Base-by-base conservation (phyloP, 1,139 yeast species). In the Blastobotrys persicus region DNA sequence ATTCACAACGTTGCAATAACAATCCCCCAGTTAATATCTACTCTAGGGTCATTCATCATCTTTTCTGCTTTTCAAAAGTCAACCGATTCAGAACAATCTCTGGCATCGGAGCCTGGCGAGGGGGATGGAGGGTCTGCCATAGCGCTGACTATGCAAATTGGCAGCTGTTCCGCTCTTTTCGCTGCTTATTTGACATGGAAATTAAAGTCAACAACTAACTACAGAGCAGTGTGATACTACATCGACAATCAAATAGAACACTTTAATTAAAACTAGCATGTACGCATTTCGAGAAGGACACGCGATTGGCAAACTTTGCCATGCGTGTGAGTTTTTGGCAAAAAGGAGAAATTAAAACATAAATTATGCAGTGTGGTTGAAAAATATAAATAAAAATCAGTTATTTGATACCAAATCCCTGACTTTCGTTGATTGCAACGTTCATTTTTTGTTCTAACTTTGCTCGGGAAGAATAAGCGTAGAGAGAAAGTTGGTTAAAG, bases 401-500 rank as follows among this genome's bases (percentile, higher is more conserved):
- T 52, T 66, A 85, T 61, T 78, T 81, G 20, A 91, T 74, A 0
- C 92, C 96, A 71, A 89, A 92, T 1, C 96, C 97, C 52, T 88
- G 83, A 54, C 92, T 82, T 63, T 85, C 95, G 46, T 76, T 70
- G 28, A 92, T 77, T 0, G 97, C 96, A 55, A 74, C 63, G 14
- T 70, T 64, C 51, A 92, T 66, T 67, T 87, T 89, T 1, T 64
- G 55, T 42, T 70, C 65, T 53, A 91, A 69, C 57, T 78, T 79
- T 23, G 74, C 79, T 52, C 73, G 72, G 3, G 77, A 63, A 4
- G 67, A 59, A 64, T 91, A 92, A 45, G 80, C 81, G 67, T 82
- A 85, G 5, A 92, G 58, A 48, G 92, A 87, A 38, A 92, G 67
- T 69, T 91, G 96, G 63, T 89, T 91, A 69, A 91, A 92, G 60